A percentile compares a stretch with the other conserved stretches of the same genome.
These are phyloP conservation scores for Boechera stricta DNA, from an alignment of 345 rosid genomes.

Conservation along the genomic window DNA sequence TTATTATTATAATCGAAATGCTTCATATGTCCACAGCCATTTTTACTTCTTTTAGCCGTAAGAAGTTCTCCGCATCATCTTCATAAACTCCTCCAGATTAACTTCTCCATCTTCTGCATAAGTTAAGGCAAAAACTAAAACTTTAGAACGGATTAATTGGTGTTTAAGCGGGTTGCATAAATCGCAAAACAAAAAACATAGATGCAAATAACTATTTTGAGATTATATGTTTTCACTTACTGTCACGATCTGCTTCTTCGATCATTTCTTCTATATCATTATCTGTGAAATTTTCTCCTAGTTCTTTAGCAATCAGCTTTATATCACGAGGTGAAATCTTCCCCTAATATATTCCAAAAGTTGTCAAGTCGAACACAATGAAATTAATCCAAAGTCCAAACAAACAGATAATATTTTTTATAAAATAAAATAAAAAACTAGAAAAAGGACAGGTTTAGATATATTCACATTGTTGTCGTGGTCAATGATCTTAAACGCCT, in stretches of 20 bases:
- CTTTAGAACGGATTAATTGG: background rate
- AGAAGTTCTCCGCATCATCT: constrained; percentile 71
- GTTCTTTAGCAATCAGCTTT: constrained; percentile 66
- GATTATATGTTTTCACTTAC: constrained; percentile 52
- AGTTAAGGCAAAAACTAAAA: constrained; percentile 7
- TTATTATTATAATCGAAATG: background rate
- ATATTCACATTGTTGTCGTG: constrained; percentile 68
- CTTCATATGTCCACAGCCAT: background rate
- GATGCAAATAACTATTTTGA: background rate
- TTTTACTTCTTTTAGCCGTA: constrained; percentile 49
- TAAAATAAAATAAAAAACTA: background rate
- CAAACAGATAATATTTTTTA: background rate
- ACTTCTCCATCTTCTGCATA: constrained; percentile 78
- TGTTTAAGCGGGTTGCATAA: background rate
- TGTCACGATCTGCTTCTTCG: constrained; percentile 78
- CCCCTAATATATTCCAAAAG: constrained; percentile 50
- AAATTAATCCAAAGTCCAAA: constrained; percentile 15
- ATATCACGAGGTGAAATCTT: constrained; percentile 76
- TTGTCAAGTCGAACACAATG: constrained; percentile 16
- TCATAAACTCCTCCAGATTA: constrained; percentile 62
- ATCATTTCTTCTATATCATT: constrained; percentile 80
- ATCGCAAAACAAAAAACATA: background rate
- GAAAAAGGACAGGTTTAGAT: constrained; percentile 12
- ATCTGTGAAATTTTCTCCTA: constrained; percentile 77
- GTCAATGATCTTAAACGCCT: constrained; percentile 82